phyloP scores from a whole-genome alignment of 1,284 basidiomycete genomes.

The Tylopilus sp. region DNA sequence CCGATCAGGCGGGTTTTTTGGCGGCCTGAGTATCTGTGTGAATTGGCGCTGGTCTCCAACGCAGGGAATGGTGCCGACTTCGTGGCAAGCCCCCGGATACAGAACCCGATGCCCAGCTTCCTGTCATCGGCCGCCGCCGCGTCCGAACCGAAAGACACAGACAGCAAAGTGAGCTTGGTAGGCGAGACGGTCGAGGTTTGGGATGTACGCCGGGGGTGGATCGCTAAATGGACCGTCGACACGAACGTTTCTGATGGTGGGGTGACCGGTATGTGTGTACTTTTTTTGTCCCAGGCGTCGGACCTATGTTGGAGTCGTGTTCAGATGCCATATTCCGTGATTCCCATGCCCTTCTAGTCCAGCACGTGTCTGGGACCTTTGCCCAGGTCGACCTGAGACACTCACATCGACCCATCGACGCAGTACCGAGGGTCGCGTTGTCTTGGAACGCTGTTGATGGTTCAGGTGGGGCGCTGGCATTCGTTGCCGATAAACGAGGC shows the following conservation, averaged over 20 bases:
- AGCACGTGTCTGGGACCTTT: slow-evolving; percentile 76
- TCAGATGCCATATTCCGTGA: slow-evolving; percentile 69
- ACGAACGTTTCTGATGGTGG: slow-evolving; percentile 63
- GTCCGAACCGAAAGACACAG: slow-evolving; percentile 18
- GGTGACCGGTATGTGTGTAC: slow-evolving; percentile 53
- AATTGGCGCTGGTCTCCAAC: slow-evolving; percentile 71
- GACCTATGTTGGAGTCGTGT: background rate
- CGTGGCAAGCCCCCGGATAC: slow-evolving; percentile 31
- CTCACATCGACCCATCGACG: slow-evolving; percentile 61
- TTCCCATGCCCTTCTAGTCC: slow-evolving; percentile 70
- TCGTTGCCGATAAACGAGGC: slow-evolving; percentile 57
- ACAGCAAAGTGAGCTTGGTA: slow-evolving; percentile 24
- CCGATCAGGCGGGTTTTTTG: slow-evolving; percentile 73
- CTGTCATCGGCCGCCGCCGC: slow-evolving; percentile 9
- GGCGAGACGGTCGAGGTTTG: slow-evolving; percentile 78
- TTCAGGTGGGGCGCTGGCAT: slow-evolving; percentile 57
- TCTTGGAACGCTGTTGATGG: slow-evolving; percentile 57
- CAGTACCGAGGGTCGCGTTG: slow-evolving; percentile 61
- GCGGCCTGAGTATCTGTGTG: slow-evolving; percentile 78
- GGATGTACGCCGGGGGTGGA: slow-evolving; percentile 80
- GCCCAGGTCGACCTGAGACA: slow-evolving; percentile 75
- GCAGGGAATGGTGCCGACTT: slow-evolving; percentile 41
- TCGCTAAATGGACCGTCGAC: slow-evolving; percentile 77
- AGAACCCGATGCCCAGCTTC: slow-evolving; percentile 24
- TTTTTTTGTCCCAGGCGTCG: background rate